These are phyloP conservation scores for Pseudogymnoascus sp. DNA, from an alignment of 2,329 filamentous ascomycete species.

Conservation along the genomic window DNA sequence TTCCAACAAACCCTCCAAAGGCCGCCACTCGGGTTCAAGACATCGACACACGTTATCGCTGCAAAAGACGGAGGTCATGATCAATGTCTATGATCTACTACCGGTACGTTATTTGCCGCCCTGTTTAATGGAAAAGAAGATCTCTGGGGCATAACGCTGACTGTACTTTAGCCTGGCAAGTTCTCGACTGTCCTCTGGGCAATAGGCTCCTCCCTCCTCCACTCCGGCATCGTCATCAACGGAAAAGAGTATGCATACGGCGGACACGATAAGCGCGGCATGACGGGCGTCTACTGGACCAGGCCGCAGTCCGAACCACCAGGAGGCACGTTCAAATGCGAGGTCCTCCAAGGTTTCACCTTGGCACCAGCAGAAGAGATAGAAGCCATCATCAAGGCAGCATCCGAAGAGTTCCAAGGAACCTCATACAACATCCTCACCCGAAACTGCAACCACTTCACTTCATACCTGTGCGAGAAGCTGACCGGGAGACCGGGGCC, in stretches of 20 bases:
- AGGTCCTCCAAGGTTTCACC: conserved; percentile 74
- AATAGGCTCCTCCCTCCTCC: conserved; percentile 68
- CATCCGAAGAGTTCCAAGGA: conserved; percentile 66
- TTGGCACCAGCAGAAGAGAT: conserved; percentile 63
- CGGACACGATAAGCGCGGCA: conserved; percentile 62
- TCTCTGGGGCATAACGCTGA: background rate
- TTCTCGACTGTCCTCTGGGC: conserved; percentile 73
- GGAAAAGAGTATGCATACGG: conserved; percentile 79
- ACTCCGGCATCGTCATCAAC: conserved; percentile 76
- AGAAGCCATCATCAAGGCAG: conserved; percentile 58
- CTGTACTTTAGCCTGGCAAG: conserved; percentile 53
- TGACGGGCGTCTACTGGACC: conserved; percentile 81
- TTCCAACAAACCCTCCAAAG: conserved; percentile 6
- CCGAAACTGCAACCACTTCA: conserved; percentile 87
- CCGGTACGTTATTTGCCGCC: conserved; percentile 43
- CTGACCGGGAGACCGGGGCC: conserved; percentile 66
- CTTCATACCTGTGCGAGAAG: conserved; percentile 64
- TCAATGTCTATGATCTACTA: conserved; percentile 72
- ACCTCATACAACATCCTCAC: conserved; percentile 74
- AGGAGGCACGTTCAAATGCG: conserved; percentile 67
- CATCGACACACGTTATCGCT: conserved; percentile 63
- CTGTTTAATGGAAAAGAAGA: background rate
- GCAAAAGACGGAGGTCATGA: conserved; percentile 65
- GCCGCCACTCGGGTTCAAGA: conserved; percentile 11
- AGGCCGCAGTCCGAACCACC: conserved; percentile 64